A percentile compares a stretch with the other conserved stretches of the same genome.
These are phyloP conservation scores for Mycena citricolor DNA, from an alignment of 1,284 basidiomycete genomes.

Conservation along the genomic window DNA sequence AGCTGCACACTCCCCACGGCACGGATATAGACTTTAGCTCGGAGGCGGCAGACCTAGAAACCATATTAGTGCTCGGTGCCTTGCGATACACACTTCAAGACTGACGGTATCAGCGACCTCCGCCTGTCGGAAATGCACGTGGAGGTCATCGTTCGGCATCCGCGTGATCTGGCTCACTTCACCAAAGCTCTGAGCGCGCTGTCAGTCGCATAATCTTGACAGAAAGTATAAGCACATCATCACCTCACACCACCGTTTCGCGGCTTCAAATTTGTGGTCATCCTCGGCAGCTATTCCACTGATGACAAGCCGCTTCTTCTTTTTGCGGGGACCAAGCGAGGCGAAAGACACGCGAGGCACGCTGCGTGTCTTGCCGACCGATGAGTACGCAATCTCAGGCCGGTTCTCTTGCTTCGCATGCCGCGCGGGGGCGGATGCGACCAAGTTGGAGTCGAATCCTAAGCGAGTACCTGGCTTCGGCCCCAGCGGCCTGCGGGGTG, in stretches of 20 bases:
- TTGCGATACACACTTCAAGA: conserved; percentile 28
- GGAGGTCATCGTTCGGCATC: conserved; percentile 71
- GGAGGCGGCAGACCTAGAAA: conserved; percentile 67
- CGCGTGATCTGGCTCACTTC: conserved; percentile 68
- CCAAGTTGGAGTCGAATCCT: conserved; percentile 22
- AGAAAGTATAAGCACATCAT: conserved; percentile 24
- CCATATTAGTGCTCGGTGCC: conserved; percentile 3
- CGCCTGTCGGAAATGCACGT: conserved; percentile 66
- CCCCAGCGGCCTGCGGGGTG: not conserved
- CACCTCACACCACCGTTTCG: conserved; percentile 74
- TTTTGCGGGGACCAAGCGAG: conserved; percentile 40
- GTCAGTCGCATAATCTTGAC: conserved; percentile 10
- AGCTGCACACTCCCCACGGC: conserved; percentile 75
- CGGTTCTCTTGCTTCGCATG: conserved; percentile 22
- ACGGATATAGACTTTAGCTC: conserved; percentile 67
- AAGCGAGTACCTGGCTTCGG: conserved; percentile 26
- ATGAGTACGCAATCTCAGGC: conserved; percentile 39
- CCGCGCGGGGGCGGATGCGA: not conserved
- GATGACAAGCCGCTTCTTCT: conserved; percentile 55
- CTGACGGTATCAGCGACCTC: conserved; percentile 80
- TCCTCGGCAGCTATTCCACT: conserved; percentile 54
- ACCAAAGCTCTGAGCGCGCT: conserved; percentile 59
- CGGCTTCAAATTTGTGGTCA: conserved; percentile 49
- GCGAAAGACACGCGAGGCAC: conserved; percentile 47
- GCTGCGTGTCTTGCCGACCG: conserved; percentile 31